Base-by-base conservation (phyloP, 2,329 filamentous ascomycete genomes). In the Capronia epimyces region DNA sequence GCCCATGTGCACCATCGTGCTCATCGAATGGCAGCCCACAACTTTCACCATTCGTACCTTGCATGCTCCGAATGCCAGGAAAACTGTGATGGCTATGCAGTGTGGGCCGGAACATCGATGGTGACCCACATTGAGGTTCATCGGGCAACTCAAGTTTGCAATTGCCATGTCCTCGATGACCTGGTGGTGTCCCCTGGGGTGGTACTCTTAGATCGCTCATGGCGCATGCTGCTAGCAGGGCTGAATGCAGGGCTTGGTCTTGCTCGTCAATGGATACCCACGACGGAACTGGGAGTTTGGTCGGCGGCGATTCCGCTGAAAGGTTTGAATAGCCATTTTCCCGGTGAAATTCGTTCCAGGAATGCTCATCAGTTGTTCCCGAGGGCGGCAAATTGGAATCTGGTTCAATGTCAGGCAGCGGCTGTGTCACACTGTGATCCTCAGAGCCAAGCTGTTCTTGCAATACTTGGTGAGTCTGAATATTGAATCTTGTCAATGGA, bases 371-470 rank as follows among this genome's bases (percentile, higher is more conserved):
- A 20, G 21, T 15, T 8, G 21, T 44, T 3, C 34, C 12, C 8
- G 31, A 36, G 9, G 41, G 45, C 13, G 18, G 20, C 1, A 21
- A 20, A 15, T 50, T 34, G 29, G 46, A 13, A n/a, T 46, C 46
- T 13, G n/a, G 5, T 27, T 40, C 32, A 22, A 46, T 18, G 9
- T 16, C 3, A 5, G 47, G 21, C 13, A 15, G 29, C 29, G 7
- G 7, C 12, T 32, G 29, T 32, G 29, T 32, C n/a, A 3, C 29
- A 32, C 3, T n/a, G 29, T 32, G 7, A 6, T 32, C 31, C 21
- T 46, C 34, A 13, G 31, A 40, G 13, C 39, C 53, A 6, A 61
- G 46, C 24, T 59, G 57, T n/a, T 53, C 57, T 40, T 60, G 59
- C 9, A 60, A 50, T 2, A 54, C 46, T 21, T 57, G 40, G 34